Evolutionary conservation across 352 stramenopile genomes (phyloP), one percentile per base, ranked within the genome.

Genomic region (Phytophthora fragariae): DNA sequence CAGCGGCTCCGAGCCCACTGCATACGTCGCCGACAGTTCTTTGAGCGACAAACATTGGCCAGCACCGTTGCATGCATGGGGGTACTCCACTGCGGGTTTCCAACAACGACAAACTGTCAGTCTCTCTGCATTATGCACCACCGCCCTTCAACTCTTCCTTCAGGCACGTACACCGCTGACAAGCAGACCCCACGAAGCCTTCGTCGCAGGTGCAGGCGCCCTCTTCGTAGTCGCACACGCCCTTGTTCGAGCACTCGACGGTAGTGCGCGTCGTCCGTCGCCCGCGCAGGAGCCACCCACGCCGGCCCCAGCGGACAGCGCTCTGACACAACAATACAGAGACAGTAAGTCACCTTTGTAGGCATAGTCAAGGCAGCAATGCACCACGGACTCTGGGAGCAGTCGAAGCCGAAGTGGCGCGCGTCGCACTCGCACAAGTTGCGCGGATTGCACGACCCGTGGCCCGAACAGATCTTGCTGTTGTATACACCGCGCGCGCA

Each of bases 201-300:
- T 83, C 60, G 67, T 93, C 88, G 54, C 89, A 96, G 0, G 68
- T 35, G 59, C 89, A 96, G 17, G 58, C 35, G 14, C 89, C 89
- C 2, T 59, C 76, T 55, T 74, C 55, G 7, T 84, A 76, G 58
- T 94, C 74, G 68, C 89, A 96, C 12, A 76, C 57, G 35, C 89
- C 89, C 41, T 89, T 86, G 76, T 94, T 94, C 0, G 87, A 95
- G 66, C 89, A 96, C 70, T 95, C 85, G 57, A 85, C 75, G 35
- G 65, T 89, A 93, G 67, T 93, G 86, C 9, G 86, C 86, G 37
- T 86, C 73, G 17, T 91, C 75, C 21, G 71, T 76, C 8, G 79
- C 84, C 21, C 75, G 72, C n/a, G 84, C 82, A 19, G 84, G 77
- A 14, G 82, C 82, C 17, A 81, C 84, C 86, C 86, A 93, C 55